Percentiles rank a stretch among this genome's conserved stretches.
Evolutionary conservation across 306 rosid genomes (phyloP).

Genomic region (Vigna hirtella): DNA sequence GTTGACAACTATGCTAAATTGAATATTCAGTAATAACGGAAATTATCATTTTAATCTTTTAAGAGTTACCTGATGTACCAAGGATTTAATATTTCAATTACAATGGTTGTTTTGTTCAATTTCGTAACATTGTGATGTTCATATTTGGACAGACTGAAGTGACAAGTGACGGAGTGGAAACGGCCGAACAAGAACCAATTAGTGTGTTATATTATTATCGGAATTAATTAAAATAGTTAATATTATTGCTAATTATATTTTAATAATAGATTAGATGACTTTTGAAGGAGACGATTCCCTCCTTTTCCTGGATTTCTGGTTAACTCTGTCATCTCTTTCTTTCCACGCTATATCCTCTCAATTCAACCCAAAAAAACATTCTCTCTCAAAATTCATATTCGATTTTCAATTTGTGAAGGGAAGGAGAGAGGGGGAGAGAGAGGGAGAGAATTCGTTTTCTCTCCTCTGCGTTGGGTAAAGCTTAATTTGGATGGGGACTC

Average conservation of each 20-base stretch:
- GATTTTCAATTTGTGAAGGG: not conserved
- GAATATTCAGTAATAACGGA: too few species aligned
- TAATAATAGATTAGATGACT: not conserved
- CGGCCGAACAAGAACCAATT: not conserved
- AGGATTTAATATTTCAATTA: too few species aligned
- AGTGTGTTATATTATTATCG: not conserved
- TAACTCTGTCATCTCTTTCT: not conserved
- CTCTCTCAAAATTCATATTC: not conserved
- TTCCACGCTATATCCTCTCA: constrained; percentile 23
- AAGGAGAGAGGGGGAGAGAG: not conserved
- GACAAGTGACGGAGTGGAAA: not conserved
- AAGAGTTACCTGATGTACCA: too few species aligned
- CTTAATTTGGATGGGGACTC: constrained; percentile 77
- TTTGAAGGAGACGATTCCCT: not conserved
- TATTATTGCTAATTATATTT: not conserved
- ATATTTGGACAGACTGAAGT: too few species aligned
- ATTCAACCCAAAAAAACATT: not conserved
- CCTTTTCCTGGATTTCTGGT: constrained; percentile 9
- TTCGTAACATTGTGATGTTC: too few species aligned
- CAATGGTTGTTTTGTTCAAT: too few species aligned
- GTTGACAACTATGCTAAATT: too few species aligned
- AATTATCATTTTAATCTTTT: too few species aligned
- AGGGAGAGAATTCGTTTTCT: not conserved
- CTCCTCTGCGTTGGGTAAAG: not conserved
- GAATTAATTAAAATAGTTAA: not conserved